These are phyloP conservation scores for Venturia asperata DNA, from an alignment of 2,329 filamentous ascomycete genomes.

Conservation along the genomic window DNA sequence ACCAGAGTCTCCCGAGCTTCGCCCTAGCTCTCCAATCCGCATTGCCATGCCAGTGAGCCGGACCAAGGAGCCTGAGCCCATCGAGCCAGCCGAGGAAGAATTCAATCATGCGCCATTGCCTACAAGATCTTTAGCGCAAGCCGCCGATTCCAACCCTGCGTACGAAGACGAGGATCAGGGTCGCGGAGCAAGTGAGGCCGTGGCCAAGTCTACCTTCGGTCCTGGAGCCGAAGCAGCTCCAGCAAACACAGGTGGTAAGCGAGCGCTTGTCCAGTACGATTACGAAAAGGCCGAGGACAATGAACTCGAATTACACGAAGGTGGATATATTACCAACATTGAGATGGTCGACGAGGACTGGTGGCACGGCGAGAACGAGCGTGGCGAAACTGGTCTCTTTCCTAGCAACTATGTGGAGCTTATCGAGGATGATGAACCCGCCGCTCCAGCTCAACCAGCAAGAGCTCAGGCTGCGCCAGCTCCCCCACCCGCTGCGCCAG, in stretches of 20 bases:
- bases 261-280: conserved; percentile 81
- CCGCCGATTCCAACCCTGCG: conserved; percentile 55
- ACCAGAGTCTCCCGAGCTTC: conserved; percentile 28
- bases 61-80: conserved; percentile 41
- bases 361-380: conserved; percentile 91
- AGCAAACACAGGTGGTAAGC: conserved; percentile 49
- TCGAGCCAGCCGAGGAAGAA: conserved; percentile 46
- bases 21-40: conserved; percentile 67
- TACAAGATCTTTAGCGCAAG: conserved; percentile 54
- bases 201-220: conserved; percentile 40
- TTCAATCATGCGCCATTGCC: conserved; percentile 54
- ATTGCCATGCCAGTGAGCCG: conserved; percentile 79
- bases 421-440: conserved; percentile 54
- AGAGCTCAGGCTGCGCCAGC: conserved; percentile 33
- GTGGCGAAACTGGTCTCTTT: conserved; percentile 83
- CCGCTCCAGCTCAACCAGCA: conserved; percentile 30
- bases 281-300: conserved; percentile 98
- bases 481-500: conserved; percentile 26
- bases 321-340: conserved; percentile 81
- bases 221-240: conserved; percentile 35
- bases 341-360: conserved; percentile 98
- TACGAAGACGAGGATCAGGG: conserved; percentile 49
- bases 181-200: conserved; percentile 47
- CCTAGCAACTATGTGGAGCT: conserved; percentile 96
- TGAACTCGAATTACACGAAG: conserved; percentile 84